phyloP scores from a whole-genome alignment of 345 rosid genomes.

The Aquilaria sinensis region DNA sequence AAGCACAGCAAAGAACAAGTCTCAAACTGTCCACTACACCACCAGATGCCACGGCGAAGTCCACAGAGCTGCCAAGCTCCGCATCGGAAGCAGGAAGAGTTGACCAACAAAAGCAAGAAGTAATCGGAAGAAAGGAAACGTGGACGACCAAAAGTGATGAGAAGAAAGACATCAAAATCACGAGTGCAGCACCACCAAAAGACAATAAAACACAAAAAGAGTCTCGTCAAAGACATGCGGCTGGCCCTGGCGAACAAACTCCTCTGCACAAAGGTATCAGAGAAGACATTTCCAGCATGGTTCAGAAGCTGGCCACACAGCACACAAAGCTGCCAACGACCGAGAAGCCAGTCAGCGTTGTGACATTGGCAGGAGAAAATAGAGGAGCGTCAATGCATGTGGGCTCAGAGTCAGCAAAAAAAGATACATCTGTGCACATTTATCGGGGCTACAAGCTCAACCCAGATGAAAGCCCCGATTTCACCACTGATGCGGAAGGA shows the following conservation, averaged over 20 bases:
- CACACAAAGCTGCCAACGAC: conserved; percentile 29
- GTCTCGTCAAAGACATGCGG: conserved; percentile 19
- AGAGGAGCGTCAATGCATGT: conserved; percentile 70
- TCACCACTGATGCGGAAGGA: conserved; percentile 55
- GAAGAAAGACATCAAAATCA: conserved; percentile 24
- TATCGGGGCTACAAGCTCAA: conserved; percentile 53
- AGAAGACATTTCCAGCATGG: conserved; percentile 56
- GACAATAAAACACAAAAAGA: conserved; percentile 13
- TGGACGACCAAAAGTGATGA: conserved; percentile 11
- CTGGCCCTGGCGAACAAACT: conserved; percentile 20
- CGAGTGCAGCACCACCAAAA: conserved; percentile 27
- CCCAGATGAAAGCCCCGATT: conserved; percentile 50
- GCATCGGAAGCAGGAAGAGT: conserved; percentile 18
- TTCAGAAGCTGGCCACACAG: conserved; percentile 42
- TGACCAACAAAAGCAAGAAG: conserved; percentile 26
- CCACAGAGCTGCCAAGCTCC: conserved; percentile 16
- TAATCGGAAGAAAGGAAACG: conserved; percentile 18
- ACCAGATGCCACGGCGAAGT: conserved; percentile 19
- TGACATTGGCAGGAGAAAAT: conserved; percentile 83
- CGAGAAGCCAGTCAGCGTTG: conserved; percentile 34
- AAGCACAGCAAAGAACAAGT: conserved; percentile 18
- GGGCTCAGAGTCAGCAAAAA: conserved; percentile 37
- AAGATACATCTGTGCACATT: conserved; percentile 46
- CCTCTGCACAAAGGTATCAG: conserved; percentile 44
- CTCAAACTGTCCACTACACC: conserved; percentile 22